Evolutionary conservation across 352 stramenopile genomes (phyloP).

Genomic region (Globisporangium sylvaticum): DNA sequence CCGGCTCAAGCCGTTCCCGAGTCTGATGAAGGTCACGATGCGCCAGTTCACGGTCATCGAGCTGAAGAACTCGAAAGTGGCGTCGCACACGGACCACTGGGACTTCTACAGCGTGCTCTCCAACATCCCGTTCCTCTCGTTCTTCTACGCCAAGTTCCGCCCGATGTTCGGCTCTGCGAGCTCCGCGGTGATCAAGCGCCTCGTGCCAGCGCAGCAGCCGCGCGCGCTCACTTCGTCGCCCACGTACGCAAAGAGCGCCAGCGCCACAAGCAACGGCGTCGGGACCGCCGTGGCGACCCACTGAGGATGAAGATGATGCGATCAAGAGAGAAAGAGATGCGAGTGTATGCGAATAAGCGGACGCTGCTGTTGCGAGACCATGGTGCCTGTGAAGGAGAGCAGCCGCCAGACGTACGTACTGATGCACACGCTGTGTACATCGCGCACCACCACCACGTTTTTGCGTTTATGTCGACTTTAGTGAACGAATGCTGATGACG

Average conservation of each 20-base stretch:
- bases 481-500: slow-evolving; percentile 8
- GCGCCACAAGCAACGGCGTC: slow-evolving; percentile 1
- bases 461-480: slow-evolving; percentile 8
- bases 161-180: slow-evolving; percentile 64
- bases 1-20: slow-evolving; percentile 71
- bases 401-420: not conserved
- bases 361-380: slow-evolving; percentile 2
- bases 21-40: slow-evolving; percentile 65
- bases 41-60: slow-evolving; percentile 82
- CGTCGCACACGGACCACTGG: slow-evolving; percentile 80
- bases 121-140: slow-evolving; percentile 74
- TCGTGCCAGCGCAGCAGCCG: slow-evolving; percentile 29
- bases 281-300: slow-evolving; percentile 28
- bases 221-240: slow-evolving; percentile 14
- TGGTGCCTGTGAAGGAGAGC: slow-evolving; percentile 9
- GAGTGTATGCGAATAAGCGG: slow-evolving; percentile 1
- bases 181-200: slow-evolving; percentile 67
- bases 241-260: slow-evolving; percentile 14
- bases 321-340: not conserved
- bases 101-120: slow-evolving; percentile 80
- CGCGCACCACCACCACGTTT: not conserved
- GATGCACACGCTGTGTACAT: not conserved
- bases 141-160: slow-evolving; percentile 79
- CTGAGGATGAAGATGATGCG: slow-evolving; percentile 2
- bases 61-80: slow-evolving; percentile 77